These are phyloP conservation scores for Sicyos edulis DNA, from an alignment of 306 rosid species.

Conservation along the genomic window DNA sequence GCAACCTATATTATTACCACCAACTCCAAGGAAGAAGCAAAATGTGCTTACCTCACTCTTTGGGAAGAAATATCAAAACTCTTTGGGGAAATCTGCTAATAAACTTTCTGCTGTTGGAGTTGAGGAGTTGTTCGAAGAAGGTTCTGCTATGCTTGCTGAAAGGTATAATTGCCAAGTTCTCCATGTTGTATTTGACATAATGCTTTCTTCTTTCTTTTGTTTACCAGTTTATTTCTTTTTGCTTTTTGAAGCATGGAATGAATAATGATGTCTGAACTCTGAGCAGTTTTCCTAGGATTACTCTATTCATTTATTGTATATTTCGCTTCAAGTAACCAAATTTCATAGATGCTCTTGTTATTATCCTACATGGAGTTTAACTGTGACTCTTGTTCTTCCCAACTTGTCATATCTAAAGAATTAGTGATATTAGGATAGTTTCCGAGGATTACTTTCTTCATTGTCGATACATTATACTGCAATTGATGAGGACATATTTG, in stretches of 20 bases:
- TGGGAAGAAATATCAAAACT: slow-evolving; percentile 69
- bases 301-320: neutral
- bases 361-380: neutral
- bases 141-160: slow-evolving; percentile 96
- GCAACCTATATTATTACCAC: slow-evolving; percentile 58
- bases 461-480: neutral
- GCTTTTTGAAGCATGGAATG: neutral
- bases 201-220: slow-evolving; percentile 1
- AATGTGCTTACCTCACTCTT: slow-evolving; percentile 58
- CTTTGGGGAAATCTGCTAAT: slow-evolving; percentile 55
- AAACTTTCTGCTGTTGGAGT: slow-evolving; percentile 94
- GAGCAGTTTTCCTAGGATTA: neutral
- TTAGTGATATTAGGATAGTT: neutral
- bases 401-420: neutral
- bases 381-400: neutral
- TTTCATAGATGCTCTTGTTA: neutral
- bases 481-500: neutral
- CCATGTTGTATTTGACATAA: neutral
- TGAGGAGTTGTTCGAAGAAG: slow-evolving; percentile 98
- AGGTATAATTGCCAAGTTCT: slow-evolving; percentile 40
- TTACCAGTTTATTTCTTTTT: neutral
- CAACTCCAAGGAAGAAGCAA: slow-evolving; percentile 66
- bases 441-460: neutral
- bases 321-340: neutral
- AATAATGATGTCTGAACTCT: neutral